Evolutionary conservation across 116 monocot genomes (phyloP), one percentile per base, ranked within the genome.

Genomic region (Posidonia oceanica): DNA sequence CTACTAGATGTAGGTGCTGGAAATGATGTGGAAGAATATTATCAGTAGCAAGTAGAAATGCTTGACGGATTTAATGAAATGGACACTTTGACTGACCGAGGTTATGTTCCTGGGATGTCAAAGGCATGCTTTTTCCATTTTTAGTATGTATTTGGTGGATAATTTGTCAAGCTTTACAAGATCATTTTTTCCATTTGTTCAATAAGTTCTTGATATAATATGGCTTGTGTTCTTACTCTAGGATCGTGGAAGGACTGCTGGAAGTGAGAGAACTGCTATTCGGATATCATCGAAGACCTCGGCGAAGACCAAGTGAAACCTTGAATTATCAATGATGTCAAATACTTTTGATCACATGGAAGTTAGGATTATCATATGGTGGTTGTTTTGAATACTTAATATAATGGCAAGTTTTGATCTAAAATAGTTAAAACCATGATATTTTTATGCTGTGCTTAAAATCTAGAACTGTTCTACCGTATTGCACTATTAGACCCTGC

Each of bases 61-160:
- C 75, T 96, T 13, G 91, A 96, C 63, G 85, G 95, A 23, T 96
- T 96, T 73, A 83, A 70, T 60, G 88, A 96, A 81, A 91, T 96
- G 95, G 91, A 96, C 72, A 73, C 82, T 18, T 79, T 96, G 61
- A 77, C 91, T 36, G 88, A 91, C 39, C 88, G 86, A 57, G 91
- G 95, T 71, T 91, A 81, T 67, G 80, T 96, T 71, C 86, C 95
- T 70, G 77, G 80, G 69, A 71, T 88, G 75, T 80, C 94, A 59
- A 90, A 83, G 91, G 94, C 84, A 23, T 42, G 55, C 12, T 16
- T 20, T 53, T 8, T 36, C 4, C 29, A 29, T 7, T 73, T 73
- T 59, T 38, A 3, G 10, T 20, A 10, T 11, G 15, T 40, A 29
- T 36, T 53, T 69, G 13, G 36, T 69, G 6, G 36, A 70, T 70